These are phyloP conservation scores for Tolypocladium sp. DNA, from an alignment of 2,329 filamentous ascomycete genomes.

Conservation along the genomic window DNA sequence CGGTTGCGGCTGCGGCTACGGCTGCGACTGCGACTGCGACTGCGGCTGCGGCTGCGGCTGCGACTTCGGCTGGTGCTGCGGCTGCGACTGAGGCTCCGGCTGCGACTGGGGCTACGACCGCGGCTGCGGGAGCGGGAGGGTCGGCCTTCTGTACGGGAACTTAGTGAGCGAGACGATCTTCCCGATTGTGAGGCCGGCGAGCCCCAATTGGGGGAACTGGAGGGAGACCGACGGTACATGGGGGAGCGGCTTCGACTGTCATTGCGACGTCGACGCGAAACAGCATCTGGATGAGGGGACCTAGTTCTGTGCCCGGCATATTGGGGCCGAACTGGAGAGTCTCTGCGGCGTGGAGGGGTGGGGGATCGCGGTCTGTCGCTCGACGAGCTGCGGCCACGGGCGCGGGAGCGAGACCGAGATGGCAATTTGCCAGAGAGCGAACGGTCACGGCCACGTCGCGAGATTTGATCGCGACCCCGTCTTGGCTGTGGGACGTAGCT, in stretches of 20 bases:
- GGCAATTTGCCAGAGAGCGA: constrained; percentile 24
- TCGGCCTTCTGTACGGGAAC: constrained; percentile 32
- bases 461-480: constrained; percentile 29
- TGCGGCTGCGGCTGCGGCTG: constrained; percentile 1
- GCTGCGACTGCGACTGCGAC: constrained; percentile 3
- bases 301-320: constrained; percentile 29
- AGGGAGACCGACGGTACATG: constrained; percentile 18
- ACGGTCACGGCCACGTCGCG: constrained; percentile 14
- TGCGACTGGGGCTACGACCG: constrained; percentile 17
- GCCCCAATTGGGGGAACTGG: constrained; percentile 24
- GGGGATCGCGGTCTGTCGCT: constrained; percentile 20
- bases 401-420: constrained; percentile 17
- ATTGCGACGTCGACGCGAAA: constrained; percentile 13
- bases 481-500: constrained; percentile 42
- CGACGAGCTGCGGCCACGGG: constrained; percentile 21
- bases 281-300: constrained; percentile 22
- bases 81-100: not conserved
- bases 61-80: not conserved
- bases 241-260: constrained; percentile 12
- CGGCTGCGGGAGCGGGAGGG: constrained; percentile 32
- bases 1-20: not conserved
- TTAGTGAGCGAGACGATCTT: constrained; percentile 38
- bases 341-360: constrained; percentile 23
- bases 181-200: constrained; percentile 41
- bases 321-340: constrained; percentile 19